Evolutionary conservation across 345 rosid species (phyloP), one percentile per base, ranked within the genome.

Genomic region (Trapa incisa): DNA sequence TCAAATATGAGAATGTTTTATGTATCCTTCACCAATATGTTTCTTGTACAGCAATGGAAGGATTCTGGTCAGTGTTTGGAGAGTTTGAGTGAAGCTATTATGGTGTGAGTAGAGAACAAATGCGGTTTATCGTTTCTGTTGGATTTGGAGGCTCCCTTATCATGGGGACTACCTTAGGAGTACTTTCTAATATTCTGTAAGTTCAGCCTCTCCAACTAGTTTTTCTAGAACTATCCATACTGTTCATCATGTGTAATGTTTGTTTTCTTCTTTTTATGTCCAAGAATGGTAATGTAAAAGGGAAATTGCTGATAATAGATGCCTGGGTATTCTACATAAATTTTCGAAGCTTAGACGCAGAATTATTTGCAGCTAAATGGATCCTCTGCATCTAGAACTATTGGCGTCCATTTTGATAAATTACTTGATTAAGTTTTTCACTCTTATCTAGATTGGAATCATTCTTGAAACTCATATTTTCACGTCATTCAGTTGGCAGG

Each of bases 171-270:
- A 71, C 81, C 69, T 79, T 82, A 17, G 96, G 96, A 57, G 52
- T 86, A 56, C 76, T 94, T 42, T 94, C 91, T 72, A 96, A 94
- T 80, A 72, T 77, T 60, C 74, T 91, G 99, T 91, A 79, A 86
- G 92, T 65, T n/a, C 47, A 36, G 32, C 29, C 29, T 33, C 41
- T n/a, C 10, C n/a, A 39, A 37, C 62, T 29, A 50, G 17, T 10
- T 7, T 50, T 22, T 12, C 65, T 37, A 22, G n/a, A 6, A 45
- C 13, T 58, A 32, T 32, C 37, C 13, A 1, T 33, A 58, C 37
- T 35, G 2, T 3, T 8, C 5, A 35, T 32, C 35, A 4, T 11
- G 35, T 8, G 32, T 38, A 32, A 58, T 58, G 15, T 9, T 58
- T n/a, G 9, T 11, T 35, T 33, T 58, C 32, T 15, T 32, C 12